These are phyloP conservation scores for Candida silvicultrix DNA, from an alignment of 805 yeast species.

Conservation along the genomic window DNA sequence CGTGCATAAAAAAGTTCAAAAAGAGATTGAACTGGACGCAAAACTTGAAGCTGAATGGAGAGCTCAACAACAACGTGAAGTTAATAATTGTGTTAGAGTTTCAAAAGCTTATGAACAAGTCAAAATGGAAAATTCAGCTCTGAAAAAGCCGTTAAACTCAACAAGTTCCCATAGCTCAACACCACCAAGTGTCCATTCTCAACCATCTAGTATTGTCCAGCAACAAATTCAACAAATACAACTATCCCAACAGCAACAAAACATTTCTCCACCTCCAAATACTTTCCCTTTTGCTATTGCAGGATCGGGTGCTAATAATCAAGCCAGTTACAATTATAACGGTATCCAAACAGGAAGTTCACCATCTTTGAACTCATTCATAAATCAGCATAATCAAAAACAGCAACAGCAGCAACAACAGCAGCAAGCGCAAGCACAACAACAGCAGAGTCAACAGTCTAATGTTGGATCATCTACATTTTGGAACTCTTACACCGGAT, in stretches of 20 bases:
- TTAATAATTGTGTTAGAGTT: slow-evolving; percentile 21
- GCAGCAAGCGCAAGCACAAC: too few species aligned
- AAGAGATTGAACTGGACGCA: slow-evolving; percentile 27
- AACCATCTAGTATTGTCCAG: neutral
- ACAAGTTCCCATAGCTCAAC: neutral
- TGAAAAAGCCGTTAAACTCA: slow-evolving; percentile 4
- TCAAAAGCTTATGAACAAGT: slow-evolving; percentile 14
- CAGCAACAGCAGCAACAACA: slow-evolving; percentile 2
- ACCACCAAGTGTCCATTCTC: neutral
- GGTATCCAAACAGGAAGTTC: slow-evolving; percentile 5
- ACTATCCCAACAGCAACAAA: slow-evolving; percentile 6
- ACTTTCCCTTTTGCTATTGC: neutral
- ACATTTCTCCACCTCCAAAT: neutral
- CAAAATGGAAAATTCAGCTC: slow-evolving; percentile 8
- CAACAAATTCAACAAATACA: neutral
- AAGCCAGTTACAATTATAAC: slow-evolving; percentile 2
- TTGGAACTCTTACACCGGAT: slow-evolving; percentile 2
- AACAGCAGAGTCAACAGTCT: slow-evolving; percentile 2
- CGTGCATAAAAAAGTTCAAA: slow-evolving; percentile 13
- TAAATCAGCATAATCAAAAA: neutral
- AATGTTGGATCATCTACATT: neutral
- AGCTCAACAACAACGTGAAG: slow-evolving; percentile 31
- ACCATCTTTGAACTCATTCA: slow-evolving; percentile 7
- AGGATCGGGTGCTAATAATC: neutral
- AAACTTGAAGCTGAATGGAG: slow-evolving; percentile 33